Conservation (phyloP, 2,329 filamentous ascomycete genomes). For the Huntiella moniliformis region DNA sequence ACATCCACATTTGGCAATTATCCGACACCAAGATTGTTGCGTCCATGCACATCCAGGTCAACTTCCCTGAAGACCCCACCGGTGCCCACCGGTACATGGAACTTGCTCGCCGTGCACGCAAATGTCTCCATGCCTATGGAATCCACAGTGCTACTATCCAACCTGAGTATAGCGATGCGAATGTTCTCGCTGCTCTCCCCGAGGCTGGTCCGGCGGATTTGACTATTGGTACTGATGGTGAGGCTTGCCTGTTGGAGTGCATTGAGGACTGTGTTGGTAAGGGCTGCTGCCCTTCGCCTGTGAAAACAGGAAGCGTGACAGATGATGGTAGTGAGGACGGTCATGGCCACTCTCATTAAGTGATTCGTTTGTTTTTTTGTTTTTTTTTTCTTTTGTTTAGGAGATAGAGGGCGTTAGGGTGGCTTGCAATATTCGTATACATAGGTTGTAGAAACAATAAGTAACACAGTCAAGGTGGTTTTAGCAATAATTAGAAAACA, state of each 20-base stretch:
- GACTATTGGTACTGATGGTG: slow-evolving; percentile 15
- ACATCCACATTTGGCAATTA: slow-evolving; percentile 94
- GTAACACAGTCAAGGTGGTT: too few species aligned
- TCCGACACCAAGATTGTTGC: slow-evolving; percentile 89
- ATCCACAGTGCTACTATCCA: slow-evolving; percentile 97
- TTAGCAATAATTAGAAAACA: too few species aligned
- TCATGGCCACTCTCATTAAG: too few species aligned
- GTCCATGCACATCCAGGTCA: slow-evolving; percentile 80
- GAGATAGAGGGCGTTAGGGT: too few species aligned
- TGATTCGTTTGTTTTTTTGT: too few species aligned
- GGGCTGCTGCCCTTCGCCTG: slow-evolving; percentile 24
- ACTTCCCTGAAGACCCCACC: slow-evolving; percentile 71
- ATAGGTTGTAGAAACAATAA: too few species aligned
- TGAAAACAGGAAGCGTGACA: slow-evolving; percentile 4
- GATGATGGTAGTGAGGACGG: too few species aligned
- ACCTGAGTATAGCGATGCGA: slow-evolving; percentile 58
- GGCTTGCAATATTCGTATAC: too few species aligned
- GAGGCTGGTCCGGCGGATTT: slow-evolving; percentile 18
- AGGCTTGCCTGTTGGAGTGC: slow-evolving; percentile 31
- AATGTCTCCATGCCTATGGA: slow-evolving; percentile 83
- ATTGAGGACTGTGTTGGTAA: slow-evolving; percentile 28
- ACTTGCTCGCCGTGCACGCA: slow-evolving; percentile 61
- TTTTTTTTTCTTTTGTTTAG: too few species aligned
- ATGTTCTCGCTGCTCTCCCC: slow-evolving; percentile 23
- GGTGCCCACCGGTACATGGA: slow-evolving; percentile 74